phyloP scores from a whole-genome alignment of 305 asterid genomes.

The Plantago lanceolata region DNA sequence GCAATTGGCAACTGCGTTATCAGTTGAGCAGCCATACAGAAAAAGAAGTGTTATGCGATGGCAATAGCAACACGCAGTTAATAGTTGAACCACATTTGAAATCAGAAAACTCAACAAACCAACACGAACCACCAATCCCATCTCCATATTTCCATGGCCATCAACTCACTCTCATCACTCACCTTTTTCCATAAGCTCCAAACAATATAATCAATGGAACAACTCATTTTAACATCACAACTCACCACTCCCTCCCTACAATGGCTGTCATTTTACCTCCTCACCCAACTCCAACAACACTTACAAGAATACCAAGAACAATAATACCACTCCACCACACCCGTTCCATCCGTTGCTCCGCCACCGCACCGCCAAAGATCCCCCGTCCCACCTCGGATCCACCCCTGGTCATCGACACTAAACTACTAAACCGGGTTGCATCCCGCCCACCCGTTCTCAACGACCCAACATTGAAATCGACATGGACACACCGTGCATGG shows the following conservation, averaged over 20 bases:
- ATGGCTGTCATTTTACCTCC: constrained; percentile 36
- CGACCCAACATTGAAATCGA: constrained; percentile 55
- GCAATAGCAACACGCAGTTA: too few relatives aligned
- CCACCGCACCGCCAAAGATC: constrained; percentile 29
- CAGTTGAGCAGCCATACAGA: too few relatives aligned
- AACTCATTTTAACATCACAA: not conserved
- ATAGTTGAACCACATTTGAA: too few relatives aligned
- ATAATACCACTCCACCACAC: constrained; percentile 11
- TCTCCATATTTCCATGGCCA: too few relatives aligned
- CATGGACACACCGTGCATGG: constrained; percentile 86
- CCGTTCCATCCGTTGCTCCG: constrained; percentile 29
- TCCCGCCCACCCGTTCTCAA: constrained; percentile 29
- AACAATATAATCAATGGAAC: too few relatives aligned
- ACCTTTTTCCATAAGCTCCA: too few relatives aligned
- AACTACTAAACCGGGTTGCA: constrained; percentile 8
- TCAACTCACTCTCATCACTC: too few relatives aligned
- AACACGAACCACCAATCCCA: too few relatives aligned
- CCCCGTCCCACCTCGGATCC: constrained; percentile 23
- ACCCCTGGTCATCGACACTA: constrained; percentile 7
- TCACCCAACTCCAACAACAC: constrained; percentile 22
- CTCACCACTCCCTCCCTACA: constrained; percentile 2
- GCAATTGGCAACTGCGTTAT: too few relatives aligned
- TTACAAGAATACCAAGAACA: constrained; percentile 16
- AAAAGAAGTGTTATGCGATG: too few relatives aligned
- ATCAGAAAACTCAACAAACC: too few relatives aligned